Conservation (phyloP, 2,329 filamentous ascomycete species). For the Penicillium janthinellum region DNA sequence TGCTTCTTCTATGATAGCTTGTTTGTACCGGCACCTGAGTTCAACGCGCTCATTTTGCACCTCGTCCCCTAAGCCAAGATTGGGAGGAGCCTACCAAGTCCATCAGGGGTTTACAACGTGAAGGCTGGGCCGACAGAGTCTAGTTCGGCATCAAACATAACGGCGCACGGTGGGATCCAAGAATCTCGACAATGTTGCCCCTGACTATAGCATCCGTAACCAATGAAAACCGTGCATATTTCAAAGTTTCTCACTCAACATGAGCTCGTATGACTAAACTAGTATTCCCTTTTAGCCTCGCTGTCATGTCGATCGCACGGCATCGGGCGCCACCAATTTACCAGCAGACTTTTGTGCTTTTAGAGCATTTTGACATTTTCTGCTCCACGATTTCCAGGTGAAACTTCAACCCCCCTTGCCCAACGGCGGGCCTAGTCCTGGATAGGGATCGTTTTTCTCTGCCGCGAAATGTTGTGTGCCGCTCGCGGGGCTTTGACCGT, state of each 20-base stretch:
- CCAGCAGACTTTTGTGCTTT: not conserved
- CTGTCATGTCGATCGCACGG: slow-evolving; percentile 17
- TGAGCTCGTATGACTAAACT: not conserved
- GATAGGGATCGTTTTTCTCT: not conserved
- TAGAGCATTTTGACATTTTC: not conserved
- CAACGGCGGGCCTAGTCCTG: not conserved
- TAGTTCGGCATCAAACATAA: not conserved
- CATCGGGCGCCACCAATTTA: slow-evolving; percentile 16
- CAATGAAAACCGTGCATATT: not conserved
- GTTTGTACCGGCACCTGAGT: not conserved
- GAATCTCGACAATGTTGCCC: not conserved
- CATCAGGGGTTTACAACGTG: not conserved
- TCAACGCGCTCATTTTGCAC: not conserved
- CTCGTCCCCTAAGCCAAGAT: not conserved
- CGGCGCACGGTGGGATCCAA: not conserved
- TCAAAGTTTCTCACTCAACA: not conserved
- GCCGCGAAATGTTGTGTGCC: not conserved
- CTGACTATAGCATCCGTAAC: not conserved
- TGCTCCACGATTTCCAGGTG: not conserved
- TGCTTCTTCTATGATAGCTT: not conserved
- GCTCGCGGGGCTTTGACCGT: not conserved
- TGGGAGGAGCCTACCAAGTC: not conserved
- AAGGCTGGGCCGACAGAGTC: not conserved
- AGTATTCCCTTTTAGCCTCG: not conserved
- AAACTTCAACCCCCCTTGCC: not conserved